phyloP scores from a whole-genome alignment of 495 filamentous ascomycete genomes.

The Aspergillus homomorphus region DNA sequence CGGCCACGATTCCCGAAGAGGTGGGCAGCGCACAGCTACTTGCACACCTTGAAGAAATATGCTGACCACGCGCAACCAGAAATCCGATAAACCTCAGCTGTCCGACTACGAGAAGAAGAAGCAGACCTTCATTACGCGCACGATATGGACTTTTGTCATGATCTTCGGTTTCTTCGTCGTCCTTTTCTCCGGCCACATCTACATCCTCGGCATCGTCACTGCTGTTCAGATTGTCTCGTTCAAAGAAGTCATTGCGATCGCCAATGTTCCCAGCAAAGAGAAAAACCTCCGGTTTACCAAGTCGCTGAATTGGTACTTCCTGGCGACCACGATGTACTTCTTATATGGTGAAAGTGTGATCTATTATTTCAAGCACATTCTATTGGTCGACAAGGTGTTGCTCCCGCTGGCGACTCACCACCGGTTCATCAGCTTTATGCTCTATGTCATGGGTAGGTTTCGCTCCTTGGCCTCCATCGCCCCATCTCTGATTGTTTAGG shows the following conservation, averaged over 20 bases:
- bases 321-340: conserved; percentile 99
- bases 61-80: conserved; percentile 27
- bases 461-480: background rate
- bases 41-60: background rate
- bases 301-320: conserved; percentile 96
- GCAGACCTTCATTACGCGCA: conserved; percentile 93
- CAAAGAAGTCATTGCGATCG: conserved; percentile 98
- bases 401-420: conserved; percentile 95
- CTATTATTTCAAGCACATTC: conserved; percentile 98
- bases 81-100: conserved; percentile 40
- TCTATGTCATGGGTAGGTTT: conserved; percentile 88
- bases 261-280: conserved; percentile 87
- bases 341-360: conserved; percentile 98
- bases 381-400: conserved; percentile 90
- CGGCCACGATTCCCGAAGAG: conserved; percentile 50
- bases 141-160: conserved; percentile 98
- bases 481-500: conserved; percentile 46
- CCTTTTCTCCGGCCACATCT: conserved; percentile 94
- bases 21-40: conserved; percentile 23
- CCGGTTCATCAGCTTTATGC: conserved; percentile 96
- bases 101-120: conserved; percentile 98
- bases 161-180: conserved; percentile 87
- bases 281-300: conserved; percentile 92
- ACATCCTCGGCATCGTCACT: conserved; percentile 88
- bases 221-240: conserved; percentile 94